Percentiles rank a stretch among this genome's conserved stretches.
Conservation (phyloP, 2,329 filamentous ascomycete genomes). For the Colletotrichum chlorophyti region DNA sequence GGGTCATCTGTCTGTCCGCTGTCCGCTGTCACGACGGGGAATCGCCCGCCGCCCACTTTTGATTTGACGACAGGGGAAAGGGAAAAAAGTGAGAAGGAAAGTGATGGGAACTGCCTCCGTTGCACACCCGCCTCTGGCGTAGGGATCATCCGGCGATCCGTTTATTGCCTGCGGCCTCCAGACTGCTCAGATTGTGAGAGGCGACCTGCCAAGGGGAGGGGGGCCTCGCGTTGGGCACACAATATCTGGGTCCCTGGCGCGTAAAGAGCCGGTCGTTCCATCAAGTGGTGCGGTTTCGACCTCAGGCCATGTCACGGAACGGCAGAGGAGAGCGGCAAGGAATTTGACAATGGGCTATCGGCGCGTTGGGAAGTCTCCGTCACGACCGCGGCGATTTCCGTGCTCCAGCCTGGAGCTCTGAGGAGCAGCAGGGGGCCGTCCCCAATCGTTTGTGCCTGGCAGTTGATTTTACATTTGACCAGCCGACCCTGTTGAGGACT, state of each 20-base stretch:
- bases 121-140: background rate
- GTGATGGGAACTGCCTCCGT: background rate
- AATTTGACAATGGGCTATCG: background rate
- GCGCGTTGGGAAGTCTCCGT: background rate
- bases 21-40: too few relatives aligned
- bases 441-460: background rate
- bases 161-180: background rate
- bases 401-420: too few relatives aligned
- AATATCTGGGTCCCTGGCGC: too few relatives aligned
- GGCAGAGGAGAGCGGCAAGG: conserved; percentile 3
- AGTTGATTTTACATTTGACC: background rate
- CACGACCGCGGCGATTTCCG: conserved; percentile 8
- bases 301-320: conserved; percentile 7
- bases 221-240: background rate
- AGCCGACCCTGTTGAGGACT: background rate
- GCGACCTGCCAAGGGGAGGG: background rate
- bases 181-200: background rate
- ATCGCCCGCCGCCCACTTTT: background rate
- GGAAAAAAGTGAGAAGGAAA: background rate
- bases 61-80: background rate
- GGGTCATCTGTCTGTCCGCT: conserved; percentile 3
- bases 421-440: too few relatives aligned
- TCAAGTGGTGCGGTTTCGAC: background rate
- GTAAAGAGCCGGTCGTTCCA: background rate
- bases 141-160: background rate